Conservation (phyloP, 805 yeast species). For the Metschnikowia arizonensis region DNA sequence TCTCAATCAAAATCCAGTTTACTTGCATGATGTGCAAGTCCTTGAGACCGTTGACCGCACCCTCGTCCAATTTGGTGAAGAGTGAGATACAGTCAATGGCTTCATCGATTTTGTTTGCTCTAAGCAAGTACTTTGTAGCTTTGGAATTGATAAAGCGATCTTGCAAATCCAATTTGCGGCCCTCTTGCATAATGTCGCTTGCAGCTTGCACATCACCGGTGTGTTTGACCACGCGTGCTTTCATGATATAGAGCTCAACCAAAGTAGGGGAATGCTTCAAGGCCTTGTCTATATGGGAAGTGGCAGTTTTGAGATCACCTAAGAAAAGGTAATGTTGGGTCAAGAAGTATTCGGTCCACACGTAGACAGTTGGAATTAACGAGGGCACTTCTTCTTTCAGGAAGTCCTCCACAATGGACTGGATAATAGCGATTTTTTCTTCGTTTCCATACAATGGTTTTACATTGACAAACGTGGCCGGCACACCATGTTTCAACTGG, state of each 20-base stretch:
- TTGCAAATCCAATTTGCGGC: conserved; percentile 74
- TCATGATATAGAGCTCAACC: conserved; percentile 75
- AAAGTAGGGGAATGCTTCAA: conserved; percentile 74
- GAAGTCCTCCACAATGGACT: conserved; percentile 51
- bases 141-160: conserved; percentile 91
- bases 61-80: conserved; percentile 77
- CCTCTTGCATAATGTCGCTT: conserved; percentile 60
- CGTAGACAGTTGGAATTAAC: conserved; percentile 41
- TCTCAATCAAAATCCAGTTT: conserved; percentile 81
- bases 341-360: conserved; percentile 75
- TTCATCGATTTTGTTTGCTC: conserved; percentile 69
- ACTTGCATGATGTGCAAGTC: conserved; percentile 89
- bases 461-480: conserved; percentile 82
- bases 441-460: conserved; percentile 67
- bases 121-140: conserved; percentile 73
- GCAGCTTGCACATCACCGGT: conserved; percentile 61
- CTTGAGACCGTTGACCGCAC: conserved; percentile 74
- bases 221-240: conserved; percentile 78
- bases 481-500: conserved; percentile 77
- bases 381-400: conserved; percentile 26
- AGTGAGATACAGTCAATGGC: conserved; percentile 72
- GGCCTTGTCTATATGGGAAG: conserved; percentile 55
- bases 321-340: conserved; percentile 69
- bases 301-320: conserved; percentile 52
- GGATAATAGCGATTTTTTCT: conserved; percentile 41